Evolutionary conservation across 176 grass and related monocot species (phyloP), one percentile per base, ranked within the genome.

Genomic region (Juncus inflexus): DNA sequence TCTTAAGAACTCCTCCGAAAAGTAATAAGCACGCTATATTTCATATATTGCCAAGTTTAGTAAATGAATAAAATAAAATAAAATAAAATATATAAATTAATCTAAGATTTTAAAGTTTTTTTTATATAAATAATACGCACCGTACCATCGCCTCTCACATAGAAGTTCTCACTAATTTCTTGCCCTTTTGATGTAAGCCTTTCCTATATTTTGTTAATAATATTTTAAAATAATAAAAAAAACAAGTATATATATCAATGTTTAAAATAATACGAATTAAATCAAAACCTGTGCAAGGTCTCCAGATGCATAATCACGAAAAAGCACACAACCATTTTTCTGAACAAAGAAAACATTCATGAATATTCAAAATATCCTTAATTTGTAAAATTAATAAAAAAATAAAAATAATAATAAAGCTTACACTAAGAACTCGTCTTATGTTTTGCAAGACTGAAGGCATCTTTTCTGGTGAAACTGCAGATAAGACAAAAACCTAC

Each of bases 401-500:
- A 51, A 5, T 61, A 7, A 55, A 16, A 79, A 55, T 65, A 63
- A 70, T 55, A 53, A 5, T 2, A 55, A 12, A 66, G 70, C 92
- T 97, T 81, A 97, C 87, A 77, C 90, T 97, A 41, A 97, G 60
- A 66, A 79, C 45, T 19, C 57, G 62, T 76, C 75, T 86, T 51
- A 86, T 54, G 59, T 91, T 91, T 42, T 81, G 77, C 49, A 97
- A 55, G 54, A 89, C 84, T 69, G 59, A 74, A 70, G 79, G 70
- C 90, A 95, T 95, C 77, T 95, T 95, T 79, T 83, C 86, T 53
- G 90, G 90, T 3, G 86, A 77, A 70, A 95, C 90, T 95, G 92
- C 92, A 86, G 92, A 97, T 11, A 97, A 81, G 63, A 97, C 78
- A 83, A 97, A 97, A 28, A 97, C 74, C 92, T 97, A 86, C 67